Base-by-base conservation (phyloP, 148 eudicot species). In the Rhododendron molle region DNA sequence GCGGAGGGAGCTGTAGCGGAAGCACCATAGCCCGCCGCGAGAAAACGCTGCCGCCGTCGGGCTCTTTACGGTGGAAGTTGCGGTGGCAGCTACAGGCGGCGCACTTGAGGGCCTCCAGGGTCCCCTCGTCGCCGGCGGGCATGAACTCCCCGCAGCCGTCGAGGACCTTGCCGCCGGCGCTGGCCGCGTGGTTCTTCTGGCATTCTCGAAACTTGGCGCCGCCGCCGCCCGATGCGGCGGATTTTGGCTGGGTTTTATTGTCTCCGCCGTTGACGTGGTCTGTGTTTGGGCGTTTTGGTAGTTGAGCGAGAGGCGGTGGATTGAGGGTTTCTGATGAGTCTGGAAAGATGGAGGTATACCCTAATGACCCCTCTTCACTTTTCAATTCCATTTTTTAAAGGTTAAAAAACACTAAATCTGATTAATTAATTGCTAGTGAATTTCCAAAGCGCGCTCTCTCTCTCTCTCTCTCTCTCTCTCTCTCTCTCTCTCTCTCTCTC, bases 141-240 rank as follows among this genome's bases (percentile, higher is more conserved):
- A 91, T 91, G 86, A 91, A 91, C 84, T 91, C 93, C 1, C 93
- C 92, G 85, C 93, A 91, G 44, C 93, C 93, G 83, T 91, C 93
- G 44, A 87, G 84, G 30, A 90, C 90, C 36, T 88, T 88, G n/a
- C 93, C 92, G 52, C 93, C 93, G 44, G 88, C 82, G 82, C 82
- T 86, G 44, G 93, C 93, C 12, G 93, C 93, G 83, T 91, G 93
- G 88, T 91, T 91, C 83, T 89, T 91, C 71, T 89, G 87, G 83
- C 93, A 91, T 43, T 91, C 93, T 3, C 89, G 86, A 56, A 90
- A 91, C 26, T 80, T 85, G 12, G 77, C 5, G 30, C 38, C 49
- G 84, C 30, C 30, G 49, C 32, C 2, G 44, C 76, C 82, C 40
- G 87, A 72, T 78, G 87, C 83, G 28, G 44, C 76, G 23, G 85